These are phyloP conservation scores for Globisporangium mamillatum DNA, from an alignment of 352 stramenopile species.

Conservation along the genomic window DNA sequence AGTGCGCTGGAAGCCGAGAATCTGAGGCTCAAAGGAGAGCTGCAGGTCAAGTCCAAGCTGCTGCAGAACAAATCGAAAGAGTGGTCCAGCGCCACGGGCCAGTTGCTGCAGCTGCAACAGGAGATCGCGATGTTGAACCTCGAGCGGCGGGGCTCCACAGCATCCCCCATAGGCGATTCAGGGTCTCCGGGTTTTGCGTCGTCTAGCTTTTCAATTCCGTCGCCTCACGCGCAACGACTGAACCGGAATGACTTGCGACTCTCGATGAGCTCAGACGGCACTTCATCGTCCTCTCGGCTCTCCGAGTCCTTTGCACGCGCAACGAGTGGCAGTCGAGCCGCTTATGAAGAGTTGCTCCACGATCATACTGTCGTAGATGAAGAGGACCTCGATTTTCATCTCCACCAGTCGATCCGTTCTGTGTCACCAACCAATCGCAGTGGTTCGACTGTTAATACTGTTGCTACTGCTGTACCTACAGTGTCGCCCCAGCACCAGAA, in stretches of 20 bases:
- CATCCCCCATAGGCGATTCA: neutral
- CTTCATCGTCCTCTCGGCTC: neutral
- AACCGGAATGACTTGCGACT: neutral
- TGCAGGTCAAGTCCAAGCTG: constrained; percentile 80
- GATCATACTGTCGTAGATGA: neutral
- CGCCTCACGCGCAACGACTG: neutral
- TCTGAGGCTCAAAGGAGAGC: constrained; percentile 59
- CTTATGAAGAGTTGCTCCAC: neutral
- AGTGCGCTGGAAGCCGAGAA: constrained; percentile 73
- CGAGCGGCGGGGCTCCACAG: constrained; percentile 25
- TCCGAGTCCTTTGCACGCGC: neutral
- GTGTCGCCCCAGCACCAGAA: constrained; percentile 9
- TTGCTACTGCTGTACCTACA: neutral
- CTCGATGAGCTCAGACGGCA: neutral
- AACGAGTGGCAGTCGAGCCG: neutral
- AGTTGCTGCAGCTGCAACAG: constrained; percentile 76
- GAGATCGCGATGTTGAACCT: constrained; percentile 82
- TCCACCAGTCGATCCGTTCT: constrained; percentile 5
- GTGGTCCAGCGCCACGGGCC: constrained; percentile 75
- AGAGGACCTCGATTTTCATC: constrained; percentile 2
- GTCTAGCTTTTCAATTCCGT: neutral
- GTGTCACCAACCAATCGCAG: neutral
- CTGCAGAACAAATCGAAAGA: constrained; percentile 81
- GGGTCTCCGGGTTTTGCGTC: neutral
- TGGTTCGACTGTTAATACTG: neutral